Evolutionary conservation across 331 rosid genomes (phyloP).

Genomic region (Telfairia occidentalis): DNA sequence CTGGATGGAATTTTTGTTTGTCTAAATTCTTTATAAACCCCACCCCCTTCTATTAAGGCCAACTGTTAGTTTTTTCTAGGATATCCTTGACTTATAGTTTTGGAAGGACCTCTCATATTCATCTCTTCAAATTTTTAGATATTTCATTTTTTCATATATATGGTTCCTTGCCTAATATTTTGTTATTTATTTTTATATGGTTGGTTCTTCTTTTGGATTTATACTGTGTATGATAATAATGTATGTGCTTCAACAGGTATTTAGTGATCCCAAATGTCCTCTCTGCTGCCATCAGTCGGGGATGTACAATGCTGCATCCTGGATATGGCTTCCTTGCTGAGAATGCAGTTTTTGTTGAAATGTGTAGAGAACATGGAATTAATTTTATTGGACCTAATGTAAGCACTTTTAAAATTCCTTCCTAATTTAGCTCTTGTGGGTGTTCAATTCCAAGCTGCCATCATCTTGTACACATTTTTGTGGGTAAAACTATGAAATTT

Average conservation of each 20-base stretch:
- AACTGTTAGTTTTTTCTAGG: background rate
- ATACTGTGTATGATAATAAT: background rate
- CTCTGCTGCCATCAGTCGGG: slow-evolving; percentile 70
- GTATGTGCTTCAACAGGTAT: slow-evolving; percentile 39
- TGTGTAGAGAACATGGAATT: slow-evolving; percentile 82
- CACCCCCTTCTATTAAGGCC: background rate
- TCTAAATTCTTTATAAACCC: background rate
- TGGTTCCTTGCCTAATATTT: background rate
- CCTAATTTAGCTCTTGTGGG: background rate
- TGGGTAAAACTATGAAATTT: slow-evolving; percentile 6
- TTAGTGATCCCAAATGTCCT: slow-evolving; percentile 69
- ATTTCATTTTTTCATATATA: background rate
- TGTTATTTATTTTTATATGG: background rate
- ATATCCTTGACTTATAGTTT: background rate
- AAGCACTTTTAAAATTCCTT: slow-evolving; percentile 14
- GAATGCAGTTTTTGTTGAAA: slow-evolving; percentile 87
- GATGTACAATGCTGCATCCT: slow-evolving; percentile 90
- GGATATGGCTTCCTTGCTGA: slow-evolving; percentile 97
- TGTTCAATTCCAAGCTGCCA: background rate
- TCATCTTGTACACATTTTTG: background rate
- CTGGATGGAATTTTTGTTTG: background rate
- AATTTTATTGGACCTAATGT: slow-evolving; percentile 96
- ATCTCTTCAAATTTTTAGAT: background rate
- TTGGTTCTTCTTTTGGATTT: background rate
- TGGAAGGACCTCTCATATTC: background rate